Base-by-base conservation (phyloP, 805 yeast species). In the Clavispora santaluciae region DNA sequence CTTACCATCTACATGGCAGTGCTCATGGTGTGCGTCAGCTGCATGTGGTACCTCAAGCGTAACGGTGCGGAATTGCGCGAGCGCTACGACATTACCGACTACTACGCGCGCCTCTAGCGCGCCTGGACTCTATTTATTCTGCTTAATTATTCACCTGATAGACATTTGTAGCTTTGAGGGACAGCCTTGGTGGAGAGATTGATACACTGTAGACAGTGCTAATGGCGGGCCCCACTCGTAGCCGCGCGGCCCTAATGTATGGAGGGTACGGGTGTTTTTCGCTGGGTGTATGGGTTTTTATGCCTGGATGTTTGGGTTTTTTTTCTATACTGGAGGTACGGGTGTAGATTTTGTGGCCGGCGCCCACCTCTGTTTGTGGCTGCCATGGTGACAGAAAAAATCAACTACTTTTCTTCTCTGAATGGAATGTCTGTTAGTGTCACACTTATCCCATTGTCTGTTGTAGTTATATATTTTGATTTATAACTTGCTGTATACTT, bases 1-100 rank as follows among this genome's bases (percentile, higher is more conserved):
- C 81, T 76, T 49, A 70, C 84, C 4, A 82, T 87, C 53, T 61
- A 82, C 39, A 79, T 85, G 2, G 83, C 87, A 8, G 50, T 82
- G 2, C 66, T 80, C 10, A 51, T 73, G 1, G 61, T 70, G 1
- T 51, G 76, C 16, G 62, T 80, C 2, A 33, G 64, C 1, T 51
- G 69, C 2, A 54, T 83, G 21, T 21, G 72, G 3, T 48, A 76
- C 4, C 62, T 83, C 47, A 82, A 81, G 55, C 63, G 52, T 43
- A 64, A 64, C 23, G 87, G 90, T 18, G 73, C 72, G n/a, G 53
- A 72, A 40, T 79, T 83, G 75, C 71, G 90, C 51, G 82, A 80
- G 35, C 70, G 72, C 35, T 82, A 73, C 53, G 83, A 83, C 54
- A 56, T 84, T 16, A 75, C 76, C 37, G 60, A 62, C 23, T 64